These are phyloP conservation scores for Neonectria ditissima DNA, from an alignment of 2,329 filamentous ascomycete genomes.

Conservation along the genomic window DNA sequence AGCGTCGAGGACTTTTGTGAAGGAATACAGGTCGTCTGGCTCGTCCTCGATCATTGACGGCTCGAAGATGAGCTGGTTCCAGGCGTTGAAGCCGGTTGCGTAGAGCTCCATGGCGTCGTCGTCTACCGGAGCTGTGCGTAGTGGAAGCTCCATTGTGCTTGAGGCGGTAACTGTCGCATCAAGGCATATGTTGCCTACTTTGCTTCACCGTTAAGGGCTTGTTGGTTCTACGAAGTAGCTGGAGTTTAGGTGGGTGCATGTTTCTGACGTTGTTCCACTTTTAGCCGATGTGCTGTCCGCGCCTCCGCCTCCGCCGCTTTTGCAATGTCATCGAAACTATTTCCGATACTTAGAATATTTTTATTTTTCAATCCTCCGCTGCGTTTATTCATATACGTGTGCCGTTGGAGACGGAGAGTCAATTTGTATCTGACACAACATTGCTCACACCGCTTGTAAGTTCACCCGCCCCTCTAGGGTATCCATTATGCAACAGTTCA, in stretches of 20 bases:
- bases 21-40: slow-evolving; percentile 59
- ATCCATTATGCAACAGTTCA: too few relatives aligned
- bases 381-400: too few relatives aligned
- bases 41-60: slow-evolving; percentile 43
- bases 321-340: too few relatives aligned
- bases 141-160: slow-evolving; percentile 28
- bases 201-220: neutral
- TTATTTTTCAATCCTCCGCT: too few relatives aligned
- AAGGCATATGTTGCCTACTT: neutral
- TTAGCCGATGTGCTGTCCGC: too few relatives aligned
- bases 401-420: too few relatives aligned
- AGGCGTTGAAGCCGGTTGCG: slow-evolving; percentile 69
- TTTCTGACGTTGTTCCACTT: too few relatives aligned
- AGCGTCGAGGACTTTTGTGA: slow-evolving; percentile 56
- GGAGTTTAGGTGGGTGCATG: neutral
- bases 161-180: neutral
- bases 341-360: too few relatives aligned
- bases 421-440: too few relatives aligned
- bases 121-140: slow-evolving; percentile 2
- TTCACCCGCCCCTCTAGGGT: too few relatives aligned
- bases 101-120: slow-evolving; percentile 60
- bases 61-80: slow-evolving; percentile 63
- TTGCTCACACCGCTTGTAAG: too few relatives aligned
- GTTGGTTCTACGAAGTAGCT: neutral
- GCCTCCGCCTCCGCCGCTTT: too few relatives aligned